Base-by-base conservation (phyloP, 768 basidiomycete genomes). In the Podaxis sp. region DNA sequence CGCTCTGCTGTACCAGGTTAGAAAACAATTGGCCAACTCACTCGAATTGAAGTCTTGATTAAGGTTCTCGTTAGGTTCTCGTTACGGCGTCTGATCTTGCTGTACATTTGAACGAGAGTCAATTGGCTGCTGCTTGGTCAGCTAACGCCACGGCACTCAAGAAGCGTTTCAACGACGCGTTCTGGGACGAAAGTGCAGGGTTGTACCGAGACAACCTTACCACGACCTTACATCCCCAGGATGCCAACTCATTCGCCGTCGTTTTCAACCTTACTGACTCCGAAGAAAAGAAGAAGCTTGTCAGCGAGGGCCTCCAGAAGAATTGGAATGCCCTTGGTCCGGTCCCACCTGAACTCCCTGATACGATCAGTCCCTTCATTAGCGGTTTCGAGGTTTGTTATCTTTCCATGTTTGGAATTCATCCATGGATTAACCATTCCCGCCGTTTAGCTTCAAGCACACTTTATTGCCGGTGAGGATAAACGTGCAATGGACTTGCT, bases 341-440 rank as follows among this genome's bases (percentile, higher is more conserved):
- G 1, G 76, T 86, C 2, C 76, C 83, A 6, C 85, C 84, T 0
- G 85, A 87, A 68, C 70, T 87, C 4, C 82, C 83, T 0, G 83
- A 84, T 64, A 86, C 83, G 1, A 83, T 87, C 52, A 82, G 81
- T 63, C 85, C 85, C 2, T 87, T 86, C 65, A 85, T 86, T 11
- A 74, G 80, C 56, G 83, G 84, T 4, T 80, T 85, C 56, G 84
- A 87, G 79, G 84, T 82, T 49, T n/a, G 76, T 62, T 53, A 9
- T 17, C 19, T 19, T 40, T 38, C 7, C 6, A 49, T 22, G 5
- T n/a, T 15, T 15, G 51, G 39, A 9, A 44, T 4, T 56, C 8
- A 33, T 13, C 42, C 63, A 36, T 38, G 17, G 52, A 46, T 2
- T 26, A 8, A 39, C 60, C 19, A 22, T 44, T 52, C 33, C 57